Conservation (phyloP, 2,329 filamentous ascomycete genomes). For the Lojkania enalia region DNA sequence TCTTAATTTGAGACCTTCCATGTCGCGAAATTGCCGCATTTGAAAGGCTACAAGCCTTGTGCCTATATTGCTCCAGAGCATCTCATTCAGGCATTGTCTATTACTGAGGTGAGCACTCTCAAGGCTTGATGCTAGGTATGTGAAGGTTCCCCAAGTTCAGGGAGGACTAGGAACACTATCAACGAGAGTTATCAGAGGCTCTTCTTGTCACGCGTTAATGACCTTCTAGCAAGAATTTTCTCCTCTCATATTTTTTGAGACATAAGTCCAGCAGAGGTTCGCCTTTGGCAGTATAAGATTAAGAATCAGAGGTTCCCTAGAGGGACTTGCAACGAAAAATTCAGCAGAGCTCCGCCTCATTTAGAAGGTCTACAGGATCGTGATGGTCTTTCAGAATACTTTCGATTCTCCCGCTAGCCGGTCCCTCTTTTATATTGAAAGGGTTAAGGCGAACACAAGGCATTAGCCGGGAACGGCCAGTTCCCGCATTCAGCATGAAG, state of each 20-base stretch:
- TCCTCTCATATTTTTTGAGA: no score
- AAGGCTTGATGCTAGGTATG: not conserved
- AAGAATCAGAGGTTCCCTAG: constrained; percentile 21
- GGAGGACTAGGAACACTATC: not conserved
- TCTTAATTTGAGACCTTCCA: not conserved
- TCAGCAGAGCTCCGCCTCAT: constrained; percentile 29
- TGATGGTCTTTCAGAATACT: constrained; percentile 5
- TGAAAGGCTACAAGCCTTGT: not conserved
- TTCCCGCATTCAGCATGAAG: not conserved
- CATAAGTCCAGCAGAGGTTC: constrained; percentile 18
- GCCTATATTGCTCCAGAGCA: not conserved
- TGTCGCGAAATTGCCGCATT: not conserved
- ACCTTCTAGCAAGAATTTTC: no score
- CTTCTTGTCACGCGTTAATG: no score
- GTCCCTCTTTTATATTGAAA: constrained; percentile 10
- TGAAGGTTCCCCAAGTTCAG: not conserved
- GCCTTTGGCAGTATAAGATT: constrained; percentile 7
- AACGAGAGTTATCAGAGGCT: constrained; percentile 1
- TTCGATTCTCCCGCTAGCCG: not conserved
- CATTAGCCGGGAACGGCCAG: not conserved
- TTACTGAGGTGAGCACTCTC: not conserved
- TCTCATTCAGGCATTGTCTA: not conserved
- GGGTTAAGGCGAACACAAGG: constrained; percentile 1
- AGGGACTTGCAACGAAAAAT: constrained; percentile 9
- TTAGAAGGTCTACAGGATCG: constrained; percentile 1